phyloP scores from a whole-genome alignment of 2,329 filamentous ascomycete species.

The Chrysosporium keratinophilum region DNA sequence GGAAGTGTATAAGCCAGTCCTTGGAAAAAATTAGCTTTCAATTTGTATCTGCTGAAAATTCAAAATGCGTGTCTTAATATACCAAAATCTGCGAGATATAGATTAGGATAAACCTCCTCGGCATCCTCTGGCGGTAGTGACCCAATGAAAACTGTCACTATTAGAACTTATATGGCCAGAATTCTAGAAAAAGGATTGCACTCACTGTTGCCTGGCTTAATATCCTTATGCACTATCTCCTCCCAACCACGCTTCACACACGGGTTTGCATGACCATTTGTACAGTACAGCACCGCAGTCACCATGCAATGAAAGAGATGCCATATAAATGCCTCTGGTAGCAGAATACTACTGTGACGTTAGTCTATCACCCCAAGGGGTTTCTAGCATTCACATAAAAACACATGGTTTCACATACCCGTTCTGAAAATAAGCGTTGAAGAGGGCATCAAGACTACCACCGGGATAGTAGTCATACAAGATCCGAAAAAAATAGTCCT shows the following conservation, averaged over 20 bases:
- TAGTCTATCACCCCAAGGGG: no score
- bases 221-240: constrained; percentile 14
- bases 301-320: constrained; percentile 11
- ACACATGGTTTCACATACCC: background rate
- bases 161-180: background rate
- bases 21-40: background rate
- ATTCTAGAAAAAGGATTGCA: background rate
- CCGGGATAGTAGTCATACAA: constrained; percentile 11
- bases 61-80: background rate
- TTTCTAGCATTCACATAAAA: background rate
- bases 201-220: constrained; percentile 14
- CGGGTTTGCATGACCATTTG: constrained; percentile 3
- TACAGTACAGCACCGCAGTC: constrained; percentile 11
- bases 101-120: constrained; percentile 10
- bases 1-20: constrained; percentile 12
- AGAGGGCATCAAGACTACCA: constrained; percentile 1
- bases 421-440: background rate
- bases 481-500: constrained; percentile 7
- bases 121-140: background rate
- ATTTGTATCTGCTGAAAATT: background rate
- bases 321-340: constrained; percentile 15
- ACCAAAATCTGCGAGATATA: constrained; percentile 13
- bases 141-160: constrained; percentile 9
- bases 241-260: constrained; percentile 10
- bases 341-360: background rate